Base-by-base conservation (phyloP, 1,284 basidiomycete genomes). In the Golubevia sp. region DNA sequence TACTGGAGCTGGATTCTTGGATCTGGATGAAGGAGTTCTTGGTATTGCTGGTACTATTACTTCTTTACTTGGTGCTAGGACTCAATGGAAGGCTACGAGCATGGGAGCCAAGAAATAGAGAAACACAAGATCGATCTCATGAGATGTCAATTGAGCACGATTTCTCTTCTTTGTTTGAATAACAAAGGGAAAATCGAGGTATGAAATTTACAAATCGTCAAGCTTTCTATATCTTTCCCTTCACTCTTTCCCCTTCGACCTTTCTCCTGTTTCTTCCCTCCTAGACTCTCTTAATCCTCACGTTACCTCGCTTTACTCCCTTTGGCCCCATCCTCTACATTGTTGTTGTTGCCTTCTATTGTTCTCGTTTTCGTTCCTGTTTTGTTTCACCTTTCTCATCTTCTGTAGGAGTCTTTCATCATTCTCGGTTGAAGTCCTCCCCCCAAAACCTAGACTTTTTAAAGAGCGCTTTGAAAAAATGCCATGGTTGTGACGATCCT, bases 31-130 rank as follows among this genome's bases (percentile, higher is more conserved):
- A 25, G 81, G 81, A 38, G 67, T 79, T 15, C 64, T 83, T 15
- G 79, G 81, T 59, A 66, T 80, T 13, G 79, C 79, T 25, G 81
- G 81, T 58, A 71, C 70, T 55, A 66, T 71, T 26, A 79, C 77
- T 5, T 71, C 73, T 18, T 57, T 77, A 59, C 77, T 83, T 68
- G 81, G 81, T 55, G 78, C 70, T 7, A 67, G 71, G 49, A 76
- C 74, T 20, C 81, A 83, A 64, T 83, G 81, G 81, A 67, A 71
- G 53, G 78, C 80, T 34, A 79, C 81, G 20, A 56, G 65, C 20
- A 56, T 56, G 11, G 75, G 66, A 21, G 71, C 70, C 58, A 80
- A 77, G 67, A 73, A 75, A 71, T 75, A 66, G 56, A 51, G 23
- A 13, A n/a, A 25, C 23, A 24, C 50, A 52, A 13, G 50, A 52